These are phyloP conservation scores for Trichosporon faecale DNA, from an alignment of 1,284 basidiomycete genomes.

Conservation along the genomic window DNA sequence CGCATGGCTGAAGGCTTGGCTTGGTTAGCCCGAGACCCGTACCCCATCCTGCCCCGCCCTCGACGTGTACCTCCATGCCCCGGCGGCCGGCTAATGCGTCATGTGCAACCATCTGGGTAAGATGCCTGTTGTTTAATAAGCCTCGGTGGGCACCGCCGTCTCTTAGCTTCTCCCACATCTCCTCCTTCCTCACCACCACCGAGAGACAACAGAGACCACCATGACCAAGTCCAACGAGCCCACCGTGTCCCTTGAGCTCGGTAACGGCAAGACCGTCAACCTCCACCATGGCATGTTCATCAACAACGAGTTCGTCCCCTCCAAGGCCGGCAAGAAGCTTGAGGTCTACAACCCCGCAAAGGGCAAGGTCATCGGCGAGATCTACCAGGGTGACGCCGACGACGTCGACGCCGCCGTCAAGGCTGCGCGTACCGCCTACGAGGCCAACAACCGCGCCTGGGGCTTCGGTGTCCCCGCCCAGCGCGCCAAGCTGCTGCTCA, in stretches of 20 bases:
- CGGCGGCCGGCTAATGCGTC: not conserved
- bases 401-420: slow-evolving; percentile 80
- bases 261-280: slow-evolving; percentile 23
- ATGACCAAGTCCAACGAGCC: slow-evolving; percentile 9
- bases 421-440: slow-evolving; percentile 75
- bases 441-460: slow-evolving; percentile 73
- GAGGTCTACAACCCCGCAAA: slow-evolving; percentile 56
- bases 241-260: slow-evolving; percentile 20
- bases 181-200: not conserved
- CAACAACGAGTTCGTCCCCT: slow-evolving; percentile 41
- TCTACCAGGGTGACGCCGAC: slow-evolving; percentile 47
- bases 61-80: not conserved
- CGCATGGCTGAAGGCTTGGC: not conserved
- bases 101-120: not conserved
- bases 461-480: slow-evolving; percentile 54
- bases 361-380: slow-evolving; percentile 52
- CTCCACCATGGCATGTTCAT: slow-evolving; percentile 29
- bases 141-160: not conserved
- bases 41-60: not conserved
- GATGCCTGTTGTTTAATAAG: not conserved
- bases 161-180: not conserved
- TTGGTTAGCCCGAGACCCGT: not conserved
- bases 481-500: slow-evolving; percentile 70
- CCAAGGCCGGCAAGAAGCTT: slow-evolving; percentile 32
- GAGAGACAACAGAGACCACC: not conserved